Evolutionary conservation across 2,329 filamentous ascomycete species (phyloP), one percentile per base, ranked within the genome.

Genomic region (Venturia nashicola): DNA sequence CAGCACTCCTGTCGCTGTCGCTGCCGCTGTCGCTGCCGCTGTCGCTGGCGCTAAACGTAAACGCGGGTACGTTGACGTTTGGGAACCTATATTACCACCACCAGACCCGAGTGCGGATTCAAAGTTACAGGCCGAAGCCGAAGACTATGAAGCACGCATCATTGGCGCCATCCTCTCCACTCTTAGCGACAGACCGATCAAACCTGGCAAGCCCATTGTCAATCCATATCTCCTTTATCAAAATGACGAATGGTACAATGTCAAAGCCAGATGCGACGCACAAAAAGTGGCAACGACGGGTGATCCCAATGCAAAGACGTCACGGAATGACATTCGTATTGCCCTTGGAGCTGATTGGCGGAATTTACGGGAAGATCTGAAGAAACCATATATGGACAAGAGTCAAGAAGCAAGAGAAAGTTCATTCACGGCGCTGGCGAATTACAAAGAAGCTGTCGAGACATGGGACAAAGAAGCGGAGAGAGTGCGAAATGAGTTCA

Each of bases 331-430:
- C 71, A 89, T 97, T 64, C 89, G 94, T 42, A 84, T 86, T 61
- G 90, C 91, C 72, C 84, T 94, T 11, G 92, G 92, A 36, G 87
- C 88, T 71, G 92, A 94, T 86, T 99, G 94, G 94, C 90, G 88
- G 69, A 88, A 89, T 61, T 86, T 89, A 0, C 76, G 81, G 1
- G 80, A 85, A 6, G 88, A 89, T 55, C 82, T 86, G 68, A 90
- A 88, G 71, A 82, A 83, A 71, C 92, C 91, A 0, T 97, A 89
- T 70, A 82, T 92, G 60, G 86, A 91, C 36, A 63, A 81, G 81
- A 62, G 87, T 90, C 68, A 92, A 92, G 61, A 32, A 16, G 40
- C 39, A n/a, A 60, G 65, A 72, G 79, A 82, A 65, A 79, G 76
- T 1, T 89, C 91, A 68, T 78, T 78, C 36, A 78, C 80, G 44